phyloP scores from a whole-genome alignment of 257 asterid genomes.

The Salvia splendens region DNA sequence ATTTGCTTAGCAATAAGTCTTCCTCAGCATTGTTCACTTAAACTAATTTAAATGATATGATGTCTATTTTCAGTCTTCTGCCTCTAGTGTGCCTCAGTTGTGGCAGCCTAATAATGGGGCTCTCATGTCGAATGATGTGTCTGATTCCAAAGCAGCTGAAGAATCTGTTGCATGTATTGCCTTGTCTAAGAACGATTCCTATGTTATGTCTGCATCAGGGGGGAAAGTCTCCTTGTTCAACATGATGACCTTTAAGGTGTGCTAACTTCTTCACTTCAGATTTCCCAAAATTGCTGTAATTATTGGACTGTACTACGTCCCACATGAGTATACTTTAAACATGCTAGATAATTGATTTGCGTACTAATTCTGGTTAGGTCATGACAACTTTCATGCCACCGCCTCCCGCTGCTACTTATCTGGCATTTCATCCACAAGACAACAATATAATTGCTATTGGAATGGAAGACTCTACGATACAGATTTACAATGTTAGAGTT shows the following conservation, averaged over 20 bases:
- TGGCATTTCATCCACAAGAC: slow-evolving; percentile 98
- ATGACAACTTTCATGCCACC: slow-evolving; percentile 99
- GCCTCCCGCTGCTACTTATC: slow-evolving; percentile 91
- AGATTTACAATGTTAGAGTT: slow-evolving; percentile 89
- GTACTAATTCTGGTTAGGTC: slow-evolving; percentile 53
- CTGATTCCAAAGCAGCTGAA: slow-evolving; percentile 72
- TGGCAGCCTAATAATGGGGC: slow-evolving; percentile 95
- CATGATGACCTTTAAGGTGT: slow-evolving; percentile 98
- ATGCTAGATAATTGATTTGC: slow-evolving; percentile 26
- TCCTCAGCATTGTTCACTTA: slow-evolving; percentile 2
- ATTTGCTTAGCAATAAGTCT: slow-evolving; percentile 7
- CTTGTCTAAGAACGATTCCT: slow-evolving; percentile 95
- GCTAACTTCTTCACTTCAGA: slow-evolving; percentile 17
- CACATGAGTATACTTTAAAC: not conserved
- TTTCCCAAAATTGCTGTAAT: slow-evolving; percentile 8
- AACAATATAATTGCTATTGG: slow-evolving; percentile 92
- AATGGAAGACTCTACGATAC: slow-evolving; percentile 90
- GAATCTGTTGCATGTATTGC: slow-evolving; percentile 92
- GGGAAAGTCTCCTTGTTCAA: slow-evolving; percentile 97
- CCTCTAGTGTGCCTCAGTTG: slow-evolving; percentile 74
- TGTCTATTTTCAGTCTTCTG: slow-evolving; percentile 68
- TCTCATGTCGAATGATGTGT: slow-evolving; percentile 84
- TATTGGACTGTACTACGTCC: not conserved
- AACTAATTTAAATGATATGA: slow-evolving; percentile 25
- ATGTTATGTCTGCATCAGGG: slow-evolving; percentile 99